These are phyloP conservation scores for Solanum ossicruentum DNA, from an alignment of 257 asterid genomes.

Conservation along the genomic window DNA sequence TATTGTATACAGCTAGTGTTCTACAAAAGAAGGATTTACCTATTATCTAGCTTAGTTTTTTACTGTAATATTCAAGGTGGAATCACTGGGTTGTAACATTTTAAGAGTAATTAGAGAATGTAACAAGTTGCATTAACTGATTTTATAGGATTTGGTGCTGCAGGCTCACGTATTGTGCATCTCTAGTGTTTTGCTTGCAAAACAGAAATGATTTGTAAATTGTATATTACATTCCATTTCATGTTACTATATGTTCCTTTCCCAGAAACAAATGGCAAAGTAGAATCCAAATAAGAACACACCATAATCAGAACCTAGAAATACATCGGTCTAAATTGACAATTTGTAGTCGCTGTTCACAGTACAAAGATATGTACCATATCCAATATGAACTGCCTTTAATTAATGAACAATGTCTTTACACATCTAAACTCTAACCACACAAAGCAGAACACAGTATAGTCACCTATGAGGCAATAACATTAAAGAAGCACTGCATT, in stretches of 20 bases:
- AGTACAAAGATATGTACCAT: not conserved
- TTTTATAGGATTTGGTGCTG: too few species aligned
- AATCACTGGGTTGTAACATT: not conserved
- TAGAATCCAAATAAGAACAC: not conserved
- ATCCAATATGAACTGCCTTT: not conserved
- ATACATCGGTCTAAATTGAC: not conserved
- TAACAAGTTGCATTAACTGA: too few species aligned
- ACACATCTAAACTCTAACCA: not conserved
- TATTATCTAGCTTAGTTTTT: not conserved
- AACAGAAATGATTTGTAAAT: too few species aligned
- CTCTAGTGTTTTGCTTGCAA: not conserved
- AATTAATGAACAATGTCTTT: not conserved
- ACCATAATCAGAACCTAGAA: not conserved
- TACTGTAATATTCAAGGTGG: not conserved
- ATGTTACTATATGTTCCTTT: too few species aligned
- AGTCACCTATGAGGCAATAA: not conserved
- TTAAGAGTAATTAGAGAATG: not conserved
- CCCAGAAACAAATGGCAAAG: not conserved
- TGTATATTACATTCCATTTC: not conserved
- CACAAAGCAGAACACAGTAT: not conserved
- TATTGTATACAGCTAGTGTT: too few species aligned
- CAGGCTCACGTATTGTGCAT: not conserved
- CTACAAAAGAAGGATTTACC: not conserved
- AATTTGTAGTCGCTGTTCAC: not conserved
- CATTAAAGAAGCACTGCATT: not conserved